Evolutionary conservation across 106 monocot genomes (phyloP).

Genomic region (Narthecium ossifragum): DNA sequence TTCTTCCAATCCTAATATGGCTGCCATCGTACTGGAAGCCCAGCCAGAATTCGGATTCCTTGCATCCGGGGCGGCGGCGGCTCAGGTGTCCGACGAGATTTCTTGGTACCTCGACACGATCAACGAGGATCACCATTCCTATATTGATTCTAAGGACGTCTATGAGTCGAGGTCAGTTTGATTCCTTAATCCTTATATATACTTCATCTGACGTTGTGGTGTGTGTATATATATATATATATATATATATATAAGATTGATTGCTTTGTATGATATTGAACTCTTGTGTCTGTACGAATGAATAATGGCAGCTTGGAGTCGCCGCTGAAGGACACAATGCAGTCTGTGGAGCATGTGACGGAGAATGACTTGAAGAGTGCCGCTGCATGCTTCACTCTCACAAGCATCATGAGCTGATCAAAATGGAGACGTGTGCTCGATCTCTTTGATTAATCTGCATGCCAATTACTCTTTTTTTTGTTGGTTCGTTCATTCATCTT

Average conservation of each 20-base stretch:
- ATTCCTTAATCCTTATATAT: no score
- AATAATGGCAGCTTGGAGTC: conserved; percentile 5
- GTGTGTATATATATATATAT: not conserved
- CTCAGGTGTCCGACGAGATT: conserved; percentile 12
- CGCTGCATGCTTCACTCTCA: conserved; percentile 12
- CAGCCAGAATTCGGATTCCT: no score
- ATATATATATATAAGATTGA: not conserved
- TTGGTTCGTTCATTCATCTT: no score
- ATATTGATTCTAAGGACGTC: not conserved
- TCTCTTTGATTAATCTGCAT: no score
- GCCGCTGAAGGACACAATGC: conserved; percentile 1
- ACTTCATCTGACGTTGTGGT: not conserved
- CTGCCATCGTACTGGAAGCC: no score
- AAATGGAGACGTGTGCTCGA: no score
- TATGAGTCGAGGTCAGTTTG: conserved; percentile 6
- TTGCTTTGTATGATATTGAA: no score
- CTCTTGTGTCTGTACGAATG: no score
- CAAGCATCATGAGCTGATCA: not conserved
- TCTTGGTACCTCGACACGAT: conserved; percentile 13
- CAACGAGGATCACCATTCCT: conserved; percentile 9
- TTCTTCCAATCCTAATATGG: no score
- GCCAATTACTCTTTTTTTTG: no score
- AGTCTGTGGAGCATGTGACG: not conserved
- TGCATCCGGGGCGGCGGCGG: no score
- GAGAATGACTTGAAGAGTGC: conserved; percentile 9